A percentile compares a stretch with the other conserved stretches of the same genome.
Evolutionary conservation across 352 stramenopile genomes (phyloP).

Genomic region (Phytophthora pluvialis): DNA sequence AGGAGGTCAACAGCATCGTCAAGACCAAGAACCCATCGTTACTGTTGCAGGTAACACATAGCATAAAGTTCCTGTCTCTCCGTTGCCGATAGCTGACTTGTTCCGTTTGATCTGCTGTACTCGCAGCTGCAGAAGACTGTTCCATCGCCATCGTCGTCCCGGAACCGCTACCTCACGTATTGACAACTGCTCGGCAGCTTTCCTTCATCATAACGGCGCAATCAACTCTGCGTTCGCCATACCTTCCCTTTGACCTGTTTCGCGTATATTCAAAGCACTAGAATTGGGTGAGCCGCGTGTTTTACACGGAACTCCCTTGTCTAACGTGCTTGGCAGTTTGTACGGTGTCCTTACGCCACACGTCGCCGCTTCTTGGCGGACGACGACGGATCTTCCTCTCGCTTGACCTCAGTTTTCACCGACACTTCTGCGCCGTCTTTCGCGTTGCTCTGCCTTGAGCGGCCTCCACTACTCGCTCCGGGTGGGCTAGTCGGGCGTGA

Average conservation of each 20-base stretch:
- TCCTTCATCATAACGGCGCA: slow-evolving; percentile 14
- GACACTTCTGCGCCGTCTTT: slow-evolving; percentile 29
- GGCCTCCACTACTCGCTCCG: slow-evolving; percentile 26
- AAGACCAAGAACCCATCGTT: slow-evolving; percentile 95
- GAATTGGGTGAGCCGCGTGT: background rate
- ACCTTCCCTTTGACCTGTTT: slow-evolving; percentile 14
- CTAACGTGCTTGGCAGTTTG: slow-evolving; percentile 10
- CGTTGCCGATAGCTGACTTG: slow-evolving; percentile 16
- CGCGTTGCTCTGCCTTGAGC: slow-evolving; percentile 15
- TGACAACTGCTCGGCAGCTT: slow-evolving; percentile 30
- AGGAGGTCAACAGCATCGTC: slow-evolving; percentile 95
- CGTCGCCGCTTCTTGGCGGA: slow-evolving; percentile 64
- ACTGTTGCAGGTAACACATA: slow-evolving; percentile 84
- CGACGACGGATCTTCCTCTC: slow-evolving; percentile 35
- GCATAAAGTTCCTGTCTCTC: slow-evolving; percentile 1
- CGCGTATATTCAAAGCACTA: slow-evolving; percentile 33
- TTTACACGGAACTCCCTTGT: background rate
- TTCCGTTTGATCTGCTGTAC: background rate
- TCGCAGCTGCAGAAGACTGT: slow-evolving; percentile 71
- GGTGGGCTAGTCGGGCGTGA: slow-evolving; percentile 32
- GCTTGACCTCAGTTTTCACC: slow-evolving; percentile 44
- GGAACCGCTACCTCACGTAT: slow-evolving; percentile 72
- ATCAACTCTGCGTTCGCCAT: slow-evolving; percentile 21
- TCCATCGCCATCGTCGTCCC: slow-evolving; percentile 41
- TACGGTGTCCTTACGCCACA: slow-evolving; percentile 41